Percentiles rank a stretch among this genome's conserved stretches.
phyloP scores from a whole-genome alignment of 2,329 filamentous ascomycete genomes.

The Fusarium kyushuense region DNA sequence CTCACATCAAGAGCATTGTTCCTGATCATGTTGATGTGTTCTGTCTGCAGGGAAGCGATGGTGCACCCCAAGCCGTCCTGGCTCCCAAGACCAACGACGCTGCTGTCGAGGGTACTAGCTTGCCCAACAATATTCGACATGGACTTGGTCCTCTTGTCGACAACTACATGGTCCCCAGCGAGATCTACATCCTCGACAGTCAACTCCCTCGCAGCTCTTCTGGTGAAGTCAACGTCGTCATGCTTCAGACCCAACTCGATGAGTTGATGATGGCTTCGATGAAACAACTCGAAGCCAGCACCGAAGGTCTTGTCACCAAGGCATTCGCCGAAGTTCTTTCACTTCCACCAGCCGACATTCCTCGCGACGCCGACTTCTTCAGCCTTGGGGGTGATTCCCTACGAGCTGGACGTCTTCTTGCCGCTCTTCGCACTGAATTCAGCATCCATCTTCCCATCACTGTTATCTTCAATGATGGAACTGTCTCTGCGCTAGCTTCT shows the following conservation, averaged over 20 bases:
- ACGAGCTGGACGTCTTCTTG: neutral
- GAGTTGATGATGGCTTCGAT: neutral
- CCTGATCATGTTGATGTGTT: neutral
- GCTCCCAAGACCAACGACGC: neutral
- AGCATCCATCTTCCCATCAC: conserved; percentile 6
- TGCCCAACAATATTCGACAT: neutral
- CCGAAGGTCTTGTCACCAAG: conserved; percentile 9
- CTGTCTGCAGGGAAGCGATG: neutral
- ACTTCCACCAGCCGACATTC: neutral
- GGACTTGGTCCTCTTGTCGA: neutral
- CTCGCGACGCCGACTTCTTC: neutral
- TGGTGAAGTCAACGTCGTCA: neutral
- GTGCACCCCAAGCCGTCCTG: neutral
- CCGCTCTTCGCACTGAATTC: neutral
- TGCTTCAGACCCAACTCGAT: neutral
- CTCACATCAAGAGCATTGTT: fast-evolving
- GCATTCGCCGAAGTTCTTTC: neutral
- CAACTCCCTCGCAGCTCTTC: neutral
- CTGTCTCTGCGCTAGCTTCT: neutral
- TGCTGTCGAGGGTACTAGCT: fast-evolving
- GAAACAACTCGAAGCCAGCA: neutral
- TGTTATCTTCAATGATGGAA: conserved; percentile 4
- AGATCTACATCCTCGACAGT: neutral
- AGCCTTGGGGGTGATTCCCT: conserved; percentile 8
- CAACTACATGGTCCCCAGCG: conserved; percentile 1